Evolutionary conservation across 169 alveolate genomes (phyloP), one percentile per base, ranked within the genome.

Genomic region (Plasmodium vivax): DNA sequence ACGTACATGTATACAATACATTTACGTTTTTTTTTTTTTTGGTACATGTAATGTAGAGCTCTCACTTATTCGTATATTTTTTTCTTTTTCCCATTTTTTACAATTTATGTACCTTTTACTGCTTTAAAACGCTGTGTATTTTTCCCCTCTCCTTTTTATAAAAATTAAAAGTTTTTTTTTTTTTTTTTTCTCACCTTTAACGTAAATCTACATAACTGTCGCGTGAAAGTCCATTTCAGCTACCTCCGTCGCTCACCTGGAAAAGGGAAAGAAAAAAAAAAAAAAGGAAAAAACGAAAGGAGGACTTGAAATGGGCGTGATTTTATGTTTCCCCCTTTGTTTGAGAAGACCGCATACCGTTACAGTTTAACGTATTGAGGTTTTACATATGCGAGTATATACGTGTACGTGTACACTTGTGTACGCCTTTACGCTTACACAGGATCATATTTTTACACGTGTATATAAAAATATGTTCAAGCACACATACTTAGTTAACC

Each of bases 61-160:
- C 58, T 19, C 58, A 36, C 56, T 9, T 43, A 80, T 38, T 23
- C 9, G 85, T 27, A 80, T 30, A 79, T 80, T 0, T 38, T 45
- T 34, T 43, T 43, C 27, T 79, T 80, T 14, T 45, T 8, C 38
- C 23, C 56, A n/a, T 80, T 43, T 32, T 80, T 80, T 80, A 38
- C 27, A 27, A 41, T 43, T 80, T 80, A 27, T 19, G 10, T 80
- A 32, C 36, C 8, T 68, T 27, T 68, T 19, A 80, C 14, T 43
- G 72, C 41, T 80, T 43, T 38, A 80, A 80, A 80, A 32, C 19
- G 45, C 19, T 43, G 85, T 80, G 85, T 80, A 80, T 80, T 80
- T 80, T 45, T 36, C 85, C n/a, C 71, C 14, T 16, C 74, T 19
- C 73, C 34, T 80, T 23, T 41, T 36, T 80, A 80, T 80, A 32